Evolutionary conservation across 495 filamentous ascomycete genomes (phyloP), one percentile per base, ranked within the genome.

Genomic region (Astrothelium macrocarpum): DNA sequence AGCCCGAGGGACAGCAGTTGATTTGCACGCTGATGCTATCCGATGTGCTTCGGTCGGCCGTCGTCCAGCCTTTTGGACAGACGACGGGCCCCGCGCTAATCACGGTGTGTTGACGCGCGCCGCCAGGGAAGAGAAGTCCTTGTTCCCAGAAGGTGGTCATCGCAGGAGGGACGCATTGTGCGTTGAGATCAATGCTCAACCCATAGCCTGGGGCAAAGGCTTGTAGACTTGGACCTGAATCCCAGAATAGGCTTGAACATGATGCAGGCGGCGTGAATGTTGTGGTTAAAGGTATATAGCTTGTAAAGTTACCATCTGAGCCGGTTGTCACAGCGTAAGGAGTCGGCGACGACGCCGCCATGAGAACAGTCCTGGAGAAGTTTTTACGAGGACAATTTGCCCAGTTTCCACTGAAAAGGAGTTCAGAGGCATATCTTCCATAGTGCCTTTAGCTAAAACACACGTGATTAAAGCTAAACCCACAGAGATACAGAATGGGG

Each of bases 1-100:
- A 56, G 49, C 49, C 49, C 23, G 49, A 56, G 49, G 49, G 49
- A 56, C 49, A 56, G 49, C 49, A 56, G 49, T 56, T 56, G 49
- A 56, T 29, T 56, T 56, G 49, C 49, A 56, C 49, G 25, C 49
- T 56, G 49, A 56, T 56, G 29, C 49, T 56, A 29, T 56, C 49
- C 23, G 49, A 56, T 56, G 49, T 56, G 25, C 49, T 56, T 56
- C 25, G 49, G 25, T 56, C 49, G 49, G 49, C 49, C 49, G 49
- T 56, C 49, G 49, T 56, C 49, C 49, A 56, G 49, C 49, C 49
- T 56, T 56, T 29, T 9, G 49, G 49, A 56, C 49, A 56, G 7
- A 56, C 49, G 49, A 56, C 49, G 49, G 49, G 49, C 29, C 49
- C 49, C 49, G 49, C 49, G 49, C 49, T 56, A 20, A 56, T 56